Conservation (phyloP, 305 asterid species). For the Salvia sclarea region DNA sequence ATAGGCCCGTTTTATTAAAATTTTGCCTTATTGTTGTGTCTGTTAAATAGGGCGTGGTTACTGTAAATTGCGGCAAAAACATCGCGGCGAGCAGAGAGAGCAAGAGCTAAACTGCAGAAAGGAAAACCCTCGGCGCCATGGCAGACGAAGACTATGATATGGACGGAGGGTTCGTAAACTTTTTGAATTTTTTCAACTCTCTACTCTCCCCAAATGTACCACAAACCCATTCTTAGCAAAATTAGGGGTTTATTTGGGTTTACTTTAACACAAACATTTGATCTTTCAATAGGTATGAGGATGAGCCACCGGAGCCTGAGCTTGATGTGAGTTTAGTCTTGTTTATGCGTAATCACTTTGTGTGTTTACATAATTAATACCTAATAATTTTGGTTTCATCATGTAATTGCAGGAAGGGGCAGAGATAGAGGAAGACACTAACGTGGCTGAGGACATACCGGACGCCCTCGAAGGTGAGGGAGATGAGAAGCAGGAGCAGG, state of each 20-base stretch:
- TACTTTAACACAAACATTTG: constrained; percentile 1
- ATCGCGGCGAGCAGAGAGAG: background rate
- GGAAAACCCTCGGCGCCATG: constrained; percentile 41
- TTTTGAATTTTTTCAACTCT: background rate
- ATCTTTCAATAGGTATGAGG: constrained; percentile 55
- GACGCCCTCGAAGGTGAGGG: constrained; percentile 53
- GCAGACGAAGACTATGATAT: constrained; percentile 81
- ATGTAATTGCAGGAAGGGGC: constrained; percentile 61
- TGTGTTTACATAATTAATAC: too few species aligned
- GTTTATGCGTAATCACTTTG: background rate
- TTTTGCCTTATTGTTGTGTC: background rate
- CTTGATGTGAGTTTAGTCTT: constrained; percentile 50
- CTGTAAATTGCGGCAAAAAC: background rate
- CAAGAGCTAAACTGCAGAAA: background rate
- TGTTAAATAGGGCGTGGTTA: background rate
- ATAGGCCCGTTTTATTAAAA: background rate
- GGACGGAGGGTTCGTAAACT: constrained; percentile 66
- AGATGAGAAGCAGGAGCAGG: constrained; percentile 52
- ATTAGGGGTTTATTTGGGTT: constrained; percentile 25
- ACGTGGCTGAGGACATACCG: constrained; percentile 40
- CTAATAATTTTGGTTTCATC: background rate
- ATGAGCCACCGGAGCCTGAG: constrained; percentile 78
- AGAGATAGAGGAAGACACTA: constrained; percentile 52
- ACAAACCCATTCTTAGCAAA: background rate
- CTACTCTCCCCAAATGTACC: background rate